Conservation (phyloP, 73 alveolate genomes). For the Effrenium voratum region DNA sequence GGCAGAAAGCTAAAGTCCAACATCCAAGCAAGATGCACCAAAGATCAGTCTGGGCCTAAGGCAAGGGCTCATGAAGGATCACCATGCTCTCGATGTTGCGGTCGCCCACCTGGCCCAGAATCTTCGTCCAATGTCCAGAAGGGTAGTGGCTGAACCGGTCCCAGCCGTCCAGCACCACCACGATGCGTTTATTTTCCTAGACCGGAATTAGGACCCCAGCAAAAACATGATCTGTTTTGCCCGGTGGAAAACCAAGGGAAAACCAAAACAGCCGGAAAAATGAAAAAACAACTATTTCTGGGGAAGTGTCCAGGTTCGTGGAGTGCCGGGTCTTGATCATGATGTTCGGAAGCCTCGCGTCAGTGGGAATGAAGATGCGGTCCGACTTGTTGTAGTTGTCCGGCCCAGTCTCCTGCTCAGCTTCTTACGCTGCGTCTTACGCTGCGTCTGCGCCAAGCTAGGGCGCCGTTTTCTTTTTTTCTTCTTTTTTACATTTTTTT, state of each 20-base stretch:
- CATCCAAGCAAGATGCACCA: too few species aligned
- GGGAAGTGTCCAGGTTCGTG: constrained; percentile 96
- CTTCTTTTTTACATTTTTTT: too few species aligned
- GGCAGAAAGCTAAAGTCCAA: too few species aligned
- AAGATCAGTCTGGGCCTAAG: neutral
- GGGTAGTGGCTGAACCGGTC: constrained; percentile 96
- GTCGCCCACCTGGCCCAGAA: constrained; percentile 78
- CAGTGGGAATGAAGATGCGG: constrained; percentile 95
- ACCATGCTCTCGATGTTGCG: constrained; percentile 87
- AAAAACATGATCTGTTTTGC: too few species aligned
- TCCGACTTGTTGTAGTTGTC: constrained; percentile 90
- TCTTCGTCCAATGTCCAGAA: constrained; percentile 95
- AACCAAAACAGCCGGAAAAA: too few species aligned
- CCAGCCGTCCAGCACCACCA: constrained; percentile 97
- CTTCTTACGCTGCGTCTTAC: constrained; percentile 79
- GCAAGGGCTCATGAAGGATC: constrained; percentile 76
- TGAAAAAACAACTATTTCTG: too few species aligned
- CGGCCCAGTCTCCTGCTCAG: too few species aligned
- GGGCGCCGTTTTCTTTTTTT: too few species aligned
- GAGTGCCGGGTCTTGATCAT: constrained; percentile 95
- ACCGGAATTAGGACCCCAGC: too few species aligned
- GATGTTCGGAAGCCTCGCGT: constrained; percentile 90
- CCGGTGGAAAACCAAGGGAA: too few species aligned
- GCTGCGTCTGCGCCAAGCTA: neutral
- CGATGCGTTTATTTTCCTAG: constrained; percentile 97